A percentile compares a stretch with the other conserved stretches of the same genome.
Conservation (phyloP, 1,284 basidiomycete genomes). For the Hymenochaete sp. region DNA sequence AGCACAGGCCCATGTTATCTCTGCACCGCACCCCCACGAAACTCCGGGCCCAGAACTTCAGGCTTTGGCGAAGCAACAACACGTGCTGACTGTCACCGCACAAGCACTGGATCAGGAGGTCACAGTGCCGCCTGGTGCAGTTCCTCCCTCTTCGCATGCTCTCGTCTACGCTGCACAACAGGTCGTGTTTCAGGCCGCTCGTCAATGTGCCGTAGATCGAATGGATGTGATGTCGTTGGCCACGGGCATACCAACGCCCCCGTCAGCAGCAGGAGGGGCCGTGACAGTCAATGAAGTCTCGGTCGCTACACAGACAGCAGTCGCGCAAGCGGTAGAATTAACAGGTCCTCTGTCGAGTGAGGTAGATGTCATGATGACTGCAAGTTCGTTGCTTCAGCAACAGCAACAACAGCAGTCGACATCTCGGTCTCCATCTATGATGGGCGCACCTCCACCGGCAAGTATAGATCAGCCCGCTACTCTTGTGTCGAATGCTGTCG, state of each 20-base stretch:
- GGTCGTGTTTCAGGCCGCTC: constrained; percentile 70
- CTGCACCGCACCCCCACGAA: constrained; percentile 37
- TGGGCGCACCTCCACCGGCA: constrained; percentile 5
- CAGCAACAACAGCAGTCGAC: no score
- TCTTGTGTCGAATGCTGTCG: constrained; percentile 14
- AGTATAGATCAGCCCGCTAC: constrained; percentile 6
- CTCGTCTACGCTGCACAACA: constrained; percentile 67
- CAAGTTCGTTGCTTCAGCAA: constrained; percentile 51
- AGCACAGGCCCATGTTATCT: constrained; percentile 56
- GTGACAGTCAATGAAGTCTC: constrained; percentile 72
- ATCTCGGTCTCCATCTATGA: constrained; percentile 8
- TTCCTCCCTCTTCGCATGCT: constrained; percentile 33
- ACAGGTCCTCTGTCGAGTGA: constrained; percentile 53
- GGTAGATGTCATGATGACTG: constrained; percentile 59
- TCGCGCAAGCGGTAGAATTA: constrained; percentile 59
- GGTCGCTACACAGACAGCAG: constrained; percentile 65
- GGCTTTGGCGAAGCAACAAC: constrained; percentile 68
- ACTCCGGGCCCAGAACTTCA: constrained; percentile 41
- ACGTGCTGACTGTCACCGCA: constrained; percentile 68
- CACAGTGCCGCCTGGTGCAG: constrained; percentile 40
- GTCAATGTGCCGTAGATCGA: constrained; percentile 51
- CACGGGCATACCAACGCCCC: constrained; percentile 26
- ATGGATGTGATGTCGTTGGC: constrained; percentile 34
- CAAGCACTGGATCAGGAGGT: constrained; percentile 65
- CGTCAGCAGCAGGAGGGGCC: constrained; percentile 37